phyloP scores from a whole-genome alignment of 2,329 filamentous ascomycete genomes.

The Cladosporium velox region DNA sequence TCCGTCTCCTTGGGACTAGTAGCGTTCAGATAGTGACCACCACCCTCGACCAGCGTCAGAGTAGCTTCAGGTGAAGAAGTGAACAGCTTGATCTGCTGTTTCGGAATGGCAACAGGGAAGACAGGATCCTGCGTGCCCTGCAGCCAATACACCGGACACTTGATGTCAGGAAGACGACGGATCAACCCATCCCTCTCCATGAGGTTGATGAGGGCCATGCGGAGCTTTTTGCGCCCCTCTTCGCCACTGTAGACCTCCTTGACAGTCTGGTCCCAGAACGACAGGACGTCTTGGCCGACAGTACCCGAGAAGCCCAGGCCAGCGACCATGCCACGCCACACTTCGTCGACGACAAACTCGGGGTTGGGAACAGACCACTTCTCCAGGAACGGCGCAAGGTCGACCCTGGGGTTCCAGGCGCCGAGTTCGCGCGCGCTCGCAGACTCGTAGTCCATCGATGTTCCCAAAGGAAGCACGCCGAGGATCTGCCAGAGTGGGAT shows the following conservation, averaged over 20 bases:
- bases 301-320: conserved; percentile 43
- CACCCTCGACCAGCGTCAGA: conserved; percentile 47
- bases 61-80: conserved; percentile 45
- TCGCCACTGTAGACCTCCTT: conserved; percentile 50
- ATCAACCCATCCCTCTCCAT: conserved; percentile 50
- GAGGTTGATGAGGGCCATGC: conserved; percentile 53
- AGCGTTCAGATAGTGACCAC: conserved; percentile 51
- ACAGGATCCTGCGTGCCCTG: conserved; percentile 45
- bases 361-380: conserved; percentile 43
- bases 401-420: conserved; percentile 48
- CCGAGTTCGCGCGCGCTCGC: conserved; percentile 44
- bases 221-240: conserved; percentile 47
- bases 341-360: conserved; percentile 45
- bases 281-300: conserved; percentile 38
- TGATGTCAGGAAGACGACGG: conserved; percentile 46
- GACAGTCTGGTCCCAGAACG: conserved; percentile 47
- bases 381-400: conserved; percentile 32
- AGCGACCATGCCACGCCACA: conserved; percentile 26
- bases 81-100: conserved; percentile 52
- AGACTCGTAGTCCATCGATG: conserved; percentile 53
- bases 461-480: conserved; percentile 54
- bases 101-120: conserved; percentile 42
- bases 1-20: conserved; percentile 48
- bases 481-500: conserved; percentile 40
- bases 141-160: conserved; percentile 53